phyloP scores from a whole-genome alignment of 805 yeast species.

The Saccharomyces jurei region DNA sequence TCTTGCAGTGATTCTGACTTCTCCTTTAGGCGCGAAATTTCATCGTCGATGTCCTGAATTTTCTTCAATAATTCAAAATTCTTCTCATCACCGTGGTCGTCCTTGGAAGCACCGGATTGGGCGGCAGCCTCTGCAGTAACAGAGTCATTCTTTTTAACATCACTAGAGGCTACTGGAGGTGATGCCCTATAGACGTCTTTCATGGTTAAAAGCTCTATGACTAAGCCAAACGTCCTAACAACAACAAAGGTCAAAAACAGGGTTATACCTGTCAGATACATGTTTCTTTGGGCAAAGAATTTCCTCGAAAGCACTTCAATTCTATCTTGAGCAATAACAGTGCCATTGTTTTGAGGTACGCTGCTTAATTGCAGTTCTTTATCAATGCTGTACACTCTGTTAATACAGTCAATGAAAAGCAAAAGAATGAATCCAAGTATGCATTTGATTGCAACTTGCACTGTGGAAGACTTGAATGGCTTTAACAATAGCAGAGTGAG shows the following conservation, averaged over 20 bases:
- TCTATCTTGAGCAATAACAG: conserved; percentile 45
- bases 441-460: conserved; percentile 73
- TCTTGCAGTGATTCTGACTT: conserved; percentile 68
- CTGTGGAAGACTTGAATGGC: conserved; percentile 63
- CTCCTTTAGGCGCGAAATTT: conserved; percentile 58
- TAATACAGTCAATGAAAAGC: conserved; percentile 80
- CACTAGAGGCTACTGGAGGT: background rate
- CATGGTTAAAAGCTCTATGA: conserved; percentile 55
- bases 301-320: conserved; percentile 83
- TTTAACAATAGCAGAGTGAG: conserved; percentile 53
- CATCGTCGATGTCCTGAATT: conserved; percentile 52
- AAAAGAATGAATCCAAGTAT: conserved; percentile 75
- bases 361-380: conserved; percentile 40
- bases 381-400: conserved; percentile 65
- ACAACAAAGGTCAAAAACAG: conserved; percentile 80
- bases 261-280: conserved; percentile 93
- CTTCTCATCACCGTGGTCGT: conserved; percentile 7
- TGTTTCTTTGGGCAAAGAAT: conserved; percentile 92
- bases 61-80: conserved; percentile 36
- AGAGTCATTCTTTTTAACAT: background rate
- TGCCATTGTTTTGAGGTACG: conserved; percentile 21
- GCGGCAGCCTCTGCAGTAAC: background rate
- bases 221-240: conserved; percentile 74
- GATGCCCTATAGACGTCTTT: conserved; percentile 8
- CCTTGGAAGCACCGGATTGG: conserved; percentile 4